Evolutionary conservation across 345 rosid species (phyloP), one percentile per base, ranked within the genome.

Genomic region (Populus tremula): DNA sequence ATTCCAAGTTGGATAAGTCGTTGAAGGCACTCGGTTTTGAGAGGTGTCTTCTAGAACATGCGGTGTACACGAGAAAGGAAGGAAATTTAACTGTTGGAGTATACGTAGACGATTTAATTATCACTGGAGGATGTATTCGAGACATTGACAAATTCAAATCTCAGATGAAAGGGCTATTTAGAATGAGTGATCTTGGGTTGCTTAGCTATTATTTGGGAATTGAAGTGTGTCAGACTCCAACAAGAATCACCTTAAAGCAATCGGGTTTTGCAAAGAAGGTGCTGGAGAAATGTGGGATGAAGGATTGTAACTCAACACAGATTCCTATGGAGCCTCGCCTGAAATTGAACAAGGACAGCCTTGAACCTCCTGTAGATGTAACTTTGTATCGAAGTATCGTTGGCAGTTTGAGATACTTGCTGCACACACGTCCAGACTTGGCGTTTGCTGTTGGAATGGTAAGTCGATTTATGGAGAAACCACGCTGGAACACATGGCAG

Each of bases 391-490:
- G 14, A 50, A 50, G 38, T 36, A 36, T 36, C 38, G 38, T 36
- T 36, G 38, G 38, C 38, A 36, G 38, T 36, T 36, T 36, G 29
- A 45, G 79, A 20, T 76, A 76, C 29, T 36, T 76, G 50, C 49
- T 76, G 64, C 13, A 68, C 43, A 76, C 79, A 8, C 36, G 79
- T 8, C 79, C 49, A 50, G 64, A 76, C 27, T 8, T 76, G 31
- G 73, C 74, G 5, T 67, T 13, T 50, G 61, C 64, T 8, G 73
- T 76, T 50, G 73, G 66, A 10, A 38, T 64, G 17, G 43, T 69
- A 4, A 76, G 79, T 14, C n/a, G 79, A 12, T 76, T 25, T 64
- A 76, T 76, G 79, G 73, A 76, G 73, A 12, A 12, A 12, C 79
- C 4, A 50, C 43, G 17, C 1, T 43, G 16, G 65, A 67, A 17